Base-by-base conservation (phyloP, 768 basidiomycete species). In the Phanerochaete carnosa region DNA sequence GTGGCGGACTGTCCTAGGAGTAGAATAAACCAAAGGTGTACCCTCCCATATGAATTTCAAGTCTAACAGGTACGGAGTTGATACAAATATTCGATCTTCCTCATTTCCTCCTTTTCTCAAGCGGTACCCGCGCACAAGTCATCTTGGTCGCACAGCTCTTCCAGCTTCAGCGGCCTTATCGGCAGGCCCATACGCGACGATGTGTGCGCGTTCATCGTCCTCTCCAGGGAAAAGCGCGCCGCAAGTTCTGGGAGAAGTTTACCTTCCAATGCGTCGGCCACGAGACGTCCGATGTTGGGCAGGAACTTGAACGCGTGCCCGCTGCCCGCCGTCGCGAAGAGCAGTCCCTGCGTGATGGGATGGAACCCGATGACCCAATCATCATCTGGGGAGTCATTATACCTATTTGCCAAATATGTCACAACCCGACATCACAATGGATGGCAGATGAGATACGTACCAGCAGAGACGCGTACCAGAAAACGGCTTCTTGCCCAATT, bases 281-380 rank as follows among this genome's bases (percentile, higher is more conserved):
- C 87, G 43, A 96, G 78, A 9, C 81, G 71, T 3, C 95, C 95
- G 55, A 97, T 80, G 16, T 87, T 84, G 3, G 95, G 95, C 12
- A 96, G 79, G 77, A 97, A 97, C 90, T 95, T 95, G 79, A 85
- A 95, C 0, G 85, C 92, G 72, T 95, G 92, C 0, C 95, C 95
- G 64, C 87, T 92, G 7, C 90, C 96, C 19, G 84, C 92, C 0
- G 95, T 95, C 1, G 94, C 95, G 29, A 98, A 72, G 55, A 95
- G 72, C 12, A 98, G 69, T 6, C 81, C 81, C 26, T 76, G 73
- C 64, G 87, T 80, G 15, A 72, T 71, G 0, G 86, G 85, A 64
- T 89, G 84, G 61, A 75, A 83, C 26, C 94, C 92, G 64, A 98
- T 92, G 45, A 97, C 76, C 92, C 94, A 98, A 72, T 98, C 83